These are phyloP conservation scores for Tulasnella sp. DNA, from an alignment of 768 basidiomycete species.

Conservation along the genomic window DNA sequence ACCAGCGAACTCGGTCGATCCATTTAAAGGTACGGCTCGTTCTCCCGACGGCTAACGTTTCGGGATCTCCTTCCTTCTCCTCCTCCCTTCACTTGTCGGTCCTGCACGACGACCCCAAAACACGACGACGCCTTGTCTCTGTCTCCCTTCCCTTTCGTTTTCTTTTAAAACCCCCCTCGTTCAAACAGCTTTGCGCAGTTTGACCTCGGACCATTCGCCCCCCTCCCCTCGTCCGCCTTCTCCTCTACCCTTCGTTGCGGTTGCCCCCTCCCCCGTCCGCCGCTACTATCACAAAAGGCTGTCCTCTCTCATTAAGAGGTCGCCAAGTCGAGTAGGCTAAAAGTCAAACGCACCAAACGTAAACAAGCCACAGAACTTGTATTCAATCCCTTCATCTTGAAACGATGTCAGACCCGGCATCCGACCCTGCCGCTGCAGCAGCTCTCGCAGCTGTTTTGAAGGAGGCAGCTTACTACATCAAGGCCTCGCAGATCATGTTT, in stretches of 20 bases:
- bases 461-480: conserved; percentile 14
- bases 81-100: background rate
- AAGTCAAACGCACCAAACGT: background rate
- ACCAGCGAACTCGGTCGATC: background rate
- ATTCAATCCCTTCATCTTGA: background rate
- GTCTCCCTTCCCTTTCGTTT: background rate
- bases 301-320: background rate
- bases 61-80: background rate
- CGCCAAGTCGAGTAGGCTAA: background rate
- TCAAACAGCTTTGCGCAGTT: background rate
- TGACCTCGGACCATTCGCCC: background rate
- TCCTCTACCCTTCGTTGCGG: background rate
- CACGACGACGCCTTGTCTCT: background rate
- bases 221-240: background rate
- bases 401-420: background rate
- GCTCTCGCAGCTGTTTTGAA: background rate
- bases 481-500: background rate
- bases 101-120: background rate
- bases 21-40: background rate
- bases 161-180: background rate
- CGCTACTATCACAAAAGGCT: background rate
- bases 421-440: background rate
- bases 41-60: no score
- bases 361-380: background rate
- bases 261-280: background rate